Base-by-base conservation (phyloP, 2,329 filamentous ascomycete genomes). In the Claviceps purpurea region DNA sequence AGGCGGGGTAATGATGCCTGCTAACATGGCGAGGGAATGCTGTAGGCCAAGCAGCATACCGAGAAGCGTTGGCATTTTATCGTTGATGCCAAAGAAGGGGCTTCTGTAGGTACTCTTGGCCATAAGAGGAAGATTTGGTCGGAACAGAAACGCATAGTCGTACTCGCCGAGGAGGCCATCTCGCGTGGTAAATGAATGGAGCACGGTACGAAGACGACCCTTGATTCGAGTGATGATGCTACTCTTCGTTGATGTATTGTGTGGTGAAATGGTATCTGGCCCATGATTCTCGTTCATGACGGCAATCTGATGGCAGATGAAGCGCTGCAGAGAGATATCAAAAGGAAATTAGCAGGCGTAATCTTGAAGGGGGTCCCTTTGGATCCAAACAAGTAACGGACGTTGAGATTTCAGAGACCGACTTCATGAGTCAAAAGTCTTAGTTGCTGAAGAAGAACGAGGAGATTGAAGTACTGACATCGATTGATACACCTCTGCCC, bases 111-210 rank as follows among this genome's bases (percentile, higher is more conserved):
- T 65, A 5, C 70, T 61, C 64, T 78, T 63, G 64, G 78, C 82
- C 74, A 93, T 82, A 67, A 95, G 95, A 0, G 90, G 90, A 22
- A 95, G 68, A 58, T 87, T 89, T 1, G 81, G 87, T 22, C 73
- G 81, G 74, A 96, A 95, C 42, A 96, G 81, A 62, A 89, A 93
- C 39, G 67, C 86, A 76, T 96, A 96, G 74, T 96, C 86, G 68
- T 96, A 96, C 60, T 82, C 76, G 56, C 90, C 90, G 52, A 96
- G 68, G 26, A 95, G 75, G 13, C 90, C 90, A 1, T 89, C 77
- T 55, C 73, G 82, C 46, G 77, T 81, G 51, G 74, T 67, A 56
- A 80, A 74, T 5, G 70, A 68, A 54, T 68, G 69, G 37, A 54
- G 56, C 20, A 66, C 40, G 22, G 59, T 59, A 46, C 58, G 57